Conservation (phyloP, 2,329 filamentous ascomycete species). For the Fusarium duplospermum region DNA sequence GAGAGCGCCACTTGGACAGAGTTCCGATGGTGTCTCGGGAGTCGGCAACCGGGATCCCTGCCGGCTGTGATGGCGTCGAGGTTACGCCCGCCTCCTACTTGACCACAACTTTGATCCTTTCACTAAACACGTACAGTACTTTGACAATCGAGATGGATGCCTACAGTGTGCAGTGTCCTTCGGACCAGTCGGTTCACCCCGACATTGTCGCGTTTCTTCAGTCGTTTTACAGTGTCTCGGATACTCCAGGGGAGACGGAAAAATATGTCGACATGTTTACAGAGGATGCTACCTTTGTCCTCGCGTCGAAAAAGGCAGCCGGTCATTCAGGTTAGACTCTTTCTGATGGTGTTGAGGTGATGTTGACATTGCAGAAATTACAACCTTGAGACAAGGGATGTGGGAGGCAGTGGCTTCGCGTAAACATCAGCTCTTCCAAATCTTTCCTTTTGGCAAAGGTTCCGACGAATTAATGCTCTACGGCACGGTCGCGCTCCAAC, state of each 20-base stretch:
- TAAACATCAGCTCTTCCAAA: slow-evolving; percentile 26
- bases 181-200: slow-evolving; percentile 23
- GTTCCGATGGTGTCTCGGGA: slow-evolving; percentile 24
- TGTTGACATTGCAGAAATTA: slow-evolving; percentile 26
- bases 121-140: neutral
- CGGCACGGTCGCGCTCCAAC: slow-evolving; percentile 25
- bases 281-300: slow-evolving; percentile 22
- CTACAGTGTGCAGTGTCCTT: slow-evolving; percentile 26
- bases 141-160: slow-evolving; percentile 21
- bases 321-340: slow-evolving; percentile 13
- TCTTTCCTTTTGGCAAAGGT: slow-evolving; percentile 23
- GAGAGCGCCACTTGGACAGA: neutral
- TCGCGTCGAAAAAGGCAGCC: slow-evolving; percentile 28
- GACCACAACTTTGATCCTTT: neutral
- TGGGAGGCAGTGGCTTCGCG: slow-evolving; percentile 34
- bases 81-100: neutral
- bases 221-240: slow-evolving; percentile 23
- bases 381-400: slow-evolving; percentile 27
- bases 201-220: slow-evolving; percentile 27
- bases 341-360: rapidly evolving
- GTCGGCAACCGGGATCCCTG: slow-evolving; percentile 28
- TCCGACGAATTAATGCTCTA: slow-evolving; percentile 32
- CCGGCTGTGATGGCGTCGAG: no score
- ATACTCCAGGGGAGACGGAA: slow-evolving; percentile 28
- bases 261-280: slow-evolving; percentile 32